Evolutionary conservation across 164 flowering plant species (phyloP).

Genomic region (Macadamia integrifolia): DNA sequence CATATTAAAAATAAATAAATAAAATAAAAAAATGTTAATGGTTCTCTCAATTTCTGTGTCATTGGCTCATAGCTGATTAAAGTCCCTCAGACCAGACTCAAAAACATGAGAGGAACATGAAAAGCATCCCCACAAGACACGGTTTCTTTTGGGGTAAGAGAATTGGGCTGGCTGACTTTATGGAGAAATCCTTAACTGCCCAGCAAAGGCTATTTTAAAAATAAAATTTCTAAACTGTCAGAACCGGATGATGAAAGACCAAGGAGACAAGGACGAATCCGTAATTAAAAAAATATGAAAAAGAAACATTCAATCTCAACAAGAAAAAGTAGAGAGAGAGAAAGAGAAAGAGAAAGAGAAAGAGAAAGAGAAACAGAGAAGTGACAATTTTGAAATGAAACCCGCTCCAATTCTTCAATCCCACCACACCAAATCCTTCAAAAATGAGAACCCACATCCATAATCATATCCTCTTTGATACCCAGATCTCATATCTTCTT

Average conservation of each 20-base stretch:
- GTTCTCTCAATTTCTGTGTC: conserved; percentile 2
- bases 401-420: conserved; percentile 26
- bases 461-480: conserved; percentile 16
- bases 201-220: not conserved
- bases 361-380: not conserved
- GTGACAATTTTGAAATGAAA: conserved; percentile 22
- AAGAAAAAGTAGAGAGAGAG: not conserved
- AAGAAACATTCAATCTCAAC: too few species aligned
- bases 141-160: conserved; percentile 1
- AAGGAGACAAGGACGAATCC: conserved; percentile 1
- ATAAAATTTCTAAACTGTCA: not conserved
- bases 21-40: not conserved
- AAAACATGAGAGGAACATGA: not conserved
- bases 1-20: too few species aligned
- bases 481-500: conserved; percentile 23
- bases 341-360: conserved; percentile 1
- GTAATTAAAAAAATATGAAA: not conserved
- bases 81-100: not conserved
- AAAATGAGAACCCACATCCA: conserved; percentile 19
- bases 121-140: conserved; percentile 3
- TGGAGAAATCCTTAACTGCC: not conserved
- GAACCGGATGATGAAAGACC: not conserved
- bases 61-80: not conserved
- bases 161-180: conserved; percentile 5
- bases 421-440: conserved; percentile 20